phyloP scores from a whole-genome alignment of 2,329 filamentous ascomycete species.

The Geosmithia putterillii region DNA sequence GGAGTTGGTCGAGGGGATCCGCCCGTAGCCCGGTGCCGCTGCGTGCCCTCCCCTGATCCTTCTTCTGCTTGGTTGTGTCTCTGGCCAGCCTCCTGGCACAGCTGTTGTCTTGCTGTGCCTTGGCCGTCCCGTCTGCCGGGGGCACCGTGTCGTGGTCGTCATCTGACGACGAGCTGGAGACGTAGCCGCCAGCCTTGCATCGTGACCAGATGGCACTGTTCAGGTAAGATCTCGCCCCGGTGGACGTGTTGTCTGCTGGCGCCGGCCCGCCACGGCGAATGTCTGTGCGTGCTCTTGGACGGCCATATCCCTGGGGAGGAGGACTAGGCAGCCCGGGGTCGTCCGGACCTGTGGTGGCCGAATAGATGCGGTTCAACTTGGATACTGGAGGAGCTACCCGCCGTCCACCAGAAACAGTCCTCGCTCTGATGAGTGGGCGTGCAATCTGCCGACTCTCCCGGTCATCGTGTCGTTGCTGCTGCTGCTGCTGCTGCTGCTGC shows the following conservation, averaged over 20 bases:
- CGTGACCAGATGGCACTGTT: background rate
- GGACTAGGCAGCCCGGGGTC: background rate
- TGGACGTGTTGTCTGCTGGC: background rate
- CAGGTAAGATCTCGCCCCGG: background rate
- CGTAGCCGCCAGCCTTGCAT: background rate
- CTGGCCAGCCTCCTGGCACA: no score
- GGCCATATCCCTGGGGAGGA: background rate
- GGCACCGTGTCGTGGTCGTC: background rate
- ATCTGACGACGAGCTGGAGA: constrained; percentile 7
- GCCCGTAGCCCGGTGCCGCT: background rate
- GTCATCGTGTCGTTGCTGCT: background rate
- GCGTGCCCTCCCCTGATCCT: background rate
- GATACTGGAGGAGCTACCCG: background rate
- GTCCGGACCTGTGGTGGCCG: background rate
- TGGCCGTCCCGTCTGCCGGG: background rate
- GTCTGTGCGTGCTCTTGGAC: background rate
- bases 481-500: background rate
- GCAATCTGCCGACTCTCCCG: background rate
- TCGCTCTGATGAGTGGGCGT: background rate
- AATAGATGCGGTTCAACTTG: background rate
- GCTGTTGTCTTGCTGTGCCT: background rate
- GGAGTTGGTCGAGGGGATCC: background rate
- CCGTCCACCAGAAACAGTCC: background rate
- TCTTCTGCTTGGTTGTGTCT: background rate
- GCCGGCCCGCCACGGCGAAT: background rate